phyloP scores from a whole-genome alignment of 2,329 filamentous ascomycete species.

The Blastomyces gilchristii region DNA sequence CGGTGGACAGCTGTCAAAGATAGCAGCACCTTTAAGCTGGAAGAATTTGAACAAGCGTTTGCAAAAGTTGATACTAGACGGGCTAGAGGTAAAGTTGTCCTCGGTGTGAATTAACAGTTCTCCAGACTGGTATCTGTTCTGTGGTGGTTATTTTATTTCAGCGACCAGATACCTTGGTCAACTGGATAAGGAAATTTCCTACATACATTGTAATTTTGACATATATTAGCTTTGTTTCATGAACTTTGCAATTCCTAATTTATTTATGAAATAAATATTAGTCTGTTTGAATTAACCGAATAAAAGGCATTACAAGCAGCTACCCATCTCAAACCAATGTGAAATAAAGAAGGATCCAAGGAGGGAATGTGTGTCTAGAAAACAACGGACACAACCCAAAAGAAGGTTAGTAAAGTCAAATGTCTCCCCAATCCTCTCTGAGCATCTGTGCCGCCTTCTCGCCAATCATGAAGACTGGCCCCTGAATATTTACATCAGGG shows the following conservation, averaged over 20 bases:
- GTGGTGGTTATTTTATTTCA: neutral
- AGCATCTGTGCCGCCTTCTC: slow-evolving; percentile 14
- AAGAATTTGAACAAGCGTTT: slow-evolving; percentile 34
- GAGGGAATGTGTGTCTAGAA: neutral
- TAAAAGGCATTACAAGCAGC: neutral
- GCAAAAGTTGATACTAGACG: slow-evolving; percentile 31
- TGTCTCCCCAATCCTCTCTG: slow-evolving; percentile 7
- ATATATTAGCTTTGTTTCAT: neutral
- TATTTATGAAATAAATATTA: neutral
- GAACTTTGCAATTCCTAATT: neutral
- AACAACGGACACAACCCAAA: neutral
- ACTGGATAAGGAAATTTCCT: neutral
- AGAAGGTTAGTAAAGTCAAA: neutral
- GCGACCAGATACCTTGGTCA: neutral
- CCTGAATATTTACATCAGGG: slow-evolving; percentile 13
- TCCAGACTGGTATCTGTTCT: neutral
- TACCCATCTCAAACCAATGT: neutral
- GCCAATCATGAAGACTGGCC: slow-evolving; percentile 17
- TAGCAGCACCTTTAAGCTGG: slow-evolving; percentile 34
- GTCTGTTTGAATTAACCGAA: neutral
- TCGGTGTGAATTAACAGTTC: slow-evolving; percentile 14
- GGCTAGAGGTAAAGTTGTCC: slow-evolving; percentile 36
- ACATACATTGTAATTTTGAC: neutral
- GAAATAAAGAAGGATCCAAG: neutral
- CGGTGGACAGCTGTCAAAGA: slow-evolving; percentile 27